Evolutionary conservation across 768 basidiomycete genomes (phyloP).

Genomic region (Chalciporus piperatus): DNA sequence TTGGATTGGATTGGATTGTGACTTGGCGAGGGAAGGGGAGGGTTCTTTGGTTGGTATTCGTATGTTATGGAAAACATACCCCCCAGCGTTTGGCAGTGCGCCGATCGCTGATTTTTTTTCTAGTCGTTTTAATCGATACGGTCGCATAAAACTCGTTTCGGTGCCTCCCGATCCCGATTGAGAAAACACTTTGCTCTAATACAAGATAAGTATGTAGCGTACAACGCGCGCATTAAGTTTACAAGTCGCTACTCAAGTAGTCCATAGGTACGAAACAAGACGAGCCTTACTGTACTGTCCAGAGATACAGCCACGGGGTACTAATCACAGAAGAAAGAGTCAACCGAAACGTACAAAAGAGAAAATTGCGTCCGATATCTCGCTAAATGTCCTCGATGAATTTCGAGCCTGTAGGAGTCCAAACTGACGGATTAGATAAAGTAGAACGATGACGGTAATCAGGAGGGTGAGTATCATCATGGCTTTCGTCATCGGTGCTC

Average conservation of each 20-base stretch:
- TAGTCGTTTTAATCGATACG: too few relatives aligned
- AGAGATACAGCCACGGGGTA: neutral
- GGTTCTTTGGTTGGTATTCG: too few relatives aligned
- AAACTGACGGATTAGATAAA: conserved; percentile 29
- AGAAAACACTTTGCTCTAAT: neutral
- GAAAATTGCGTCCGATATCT: neutral
- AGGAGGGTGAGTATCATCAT: conserved; percentile 1
- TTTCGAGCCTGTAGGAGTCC: conserved; percentile 48
- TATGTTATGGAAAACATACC: too few relatives aligned
- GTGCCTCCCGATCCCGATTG: too few relatives aligned
- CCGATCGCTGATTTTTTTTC: too few relatives aligned
- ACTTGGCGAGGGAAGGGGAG: too few relatives aligned
- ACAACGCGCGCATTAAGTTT: neutral
- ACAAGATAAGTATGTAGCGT: neutral
- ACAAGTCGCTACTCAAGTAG: neutral
- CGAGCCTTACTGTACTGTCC: neutral
- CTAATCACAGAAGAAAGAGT: neutral
- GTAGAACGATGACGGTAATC: conserved; percentile 21
- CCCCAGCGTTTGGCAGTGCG: neutral
- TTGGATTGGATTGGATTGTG: too few relatives aligned
- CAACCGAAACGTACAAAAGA: neutral
- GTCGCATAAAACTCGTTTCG: too few relatives aligned
- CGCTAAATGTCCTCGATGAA: conserved; percentile 41
- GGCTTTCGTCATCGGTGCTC: conserved; percentile 12
- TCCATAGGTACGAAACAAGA: neutral